phyloP scores from a whole-genome alignment of 805 yeast genomes.

The Spathaspora gorwiae region DNA sequence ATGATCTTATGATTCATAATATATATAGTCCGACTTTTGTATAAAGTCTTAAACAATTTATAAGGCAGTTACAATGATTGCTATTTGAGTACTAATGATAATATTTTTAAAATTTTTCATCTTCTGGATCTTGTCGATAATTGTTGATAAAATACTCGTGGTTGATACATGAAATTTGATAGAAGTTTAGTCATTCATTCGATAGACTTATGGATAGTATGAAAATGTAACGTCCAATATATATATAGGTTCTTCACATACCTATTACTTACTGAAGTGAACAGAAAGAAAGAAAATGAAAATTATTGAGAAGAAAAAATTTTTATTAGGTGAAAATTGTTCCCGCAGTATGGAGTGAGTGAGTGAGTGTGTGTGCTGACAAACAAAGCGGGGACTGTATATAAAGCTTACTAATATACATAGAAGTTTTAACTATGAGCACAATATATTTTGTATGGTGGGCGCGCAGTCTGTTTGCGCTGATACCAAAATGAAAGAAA shows the following conservation, averaged over 20 bases:
- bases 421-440: not conserved
- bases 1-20: no score
- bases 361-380: not conserved
- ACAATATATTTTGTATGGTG: not conserved
- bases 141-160: not conserved
- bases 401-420: not conserved
- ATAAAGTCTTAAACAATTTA: no score
- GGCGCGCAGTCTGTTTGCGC: not conserved
- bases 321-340: conserved; percentile 1
- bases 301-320: not conserved
- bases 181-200: not conserved
- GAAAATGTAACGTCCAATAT: not conserved
- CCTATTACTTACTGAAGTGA: conserved; percentile 7
- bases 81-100: no score
- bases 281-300: conserved; percentile 3
- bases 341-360: not conserved
- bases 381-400: not conserved
- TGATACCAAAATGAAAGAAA: not conserved
- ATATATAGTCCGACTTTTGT: no score
- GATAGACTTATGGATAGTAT: not conserved
- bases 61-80: no score
- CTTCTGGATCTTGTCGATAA: no score
- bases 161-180: not conserved
- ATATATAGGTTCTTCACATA: not conserved
- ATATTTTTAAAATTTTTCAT: no score